A percentile compares a stretch with the other conserved stretches of the same genome.
These are phyloP conservation scores for Ceraceosorus bombacis DNA, from an alignment of 1,284 basidiomycete species.

Conservation along the genomic window DNA sequence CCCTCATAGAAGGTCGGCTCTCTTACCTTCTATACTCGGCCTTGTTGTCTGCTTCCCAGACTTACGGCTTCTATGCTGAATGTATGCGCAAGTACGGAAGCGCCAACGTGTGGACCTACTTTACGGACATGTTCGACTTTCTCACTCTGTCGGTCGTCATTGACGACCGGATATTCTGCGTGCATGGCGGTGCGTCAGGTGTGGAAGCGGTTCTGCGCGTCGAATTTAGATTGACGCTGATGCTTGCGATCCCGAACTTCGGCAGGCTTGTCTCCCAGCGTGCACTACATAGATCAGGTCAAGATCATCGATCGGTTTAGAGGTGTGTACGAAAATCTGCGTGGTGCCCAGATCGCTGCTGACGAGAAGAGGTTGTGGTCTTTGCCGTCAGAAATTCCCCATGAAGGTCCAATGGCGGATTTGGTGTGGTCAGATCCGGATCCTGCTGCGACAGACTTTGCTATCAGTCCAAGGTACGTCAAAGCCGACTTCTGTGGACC, in stretches of 20 bases:
- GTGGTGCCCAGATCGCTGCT: slow-evolving; percentile 1
- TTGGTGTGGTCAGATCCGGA: slow-evolving; percentile 99
- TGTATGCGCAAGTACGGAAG: slow-evolving; percentile 90
- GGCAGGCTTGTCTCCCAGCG: slow-evolving; percentile 77
- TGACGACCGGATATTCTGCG: slow-evolving; percentile 98
- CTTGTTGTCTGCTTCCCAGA: slow-evolving; percentile 56
- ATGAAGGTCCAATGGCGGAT: slow-evolving; percentile 99
- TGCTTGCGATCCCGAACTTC: neutral
- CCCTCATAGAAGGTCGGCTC: neutral
- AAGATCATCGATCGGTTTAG: slow-evolving; percentile 98
- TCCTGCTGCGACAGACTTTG: slow-evolving; percentile 97
- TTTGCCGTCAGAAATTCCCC: slow-evolving; percentile 75
- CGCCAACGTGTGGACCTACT: slow-evolving; percentile 94
- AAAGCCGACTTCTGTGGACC: neutral
- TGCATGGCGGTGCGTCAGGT: slow-evolving; percentile 64
- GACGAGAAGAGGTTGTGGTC: neutral
- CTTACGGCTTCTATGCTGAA: slow-evolving; percentile 98
- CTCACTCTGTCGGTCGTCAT: slow-evolving; percentile 94
- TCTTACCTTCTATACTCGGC: neutral
- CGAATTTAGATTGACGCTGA: neutral
- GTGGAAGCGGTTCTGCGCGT: neutral
- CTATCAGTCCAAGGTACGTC: slow-evolving; percentile 84
- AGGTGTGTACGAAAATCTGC: slow-evolving; percentile 53
- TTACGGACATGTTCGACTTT: slow-evolving; percentile 99
- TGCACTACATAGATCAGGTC: slow-evolving; percentile 98